Conservation (phyloP, 2,329 filamentous ascomycete genomes). For the Phyllosticta citribraziliensis region DNA sequence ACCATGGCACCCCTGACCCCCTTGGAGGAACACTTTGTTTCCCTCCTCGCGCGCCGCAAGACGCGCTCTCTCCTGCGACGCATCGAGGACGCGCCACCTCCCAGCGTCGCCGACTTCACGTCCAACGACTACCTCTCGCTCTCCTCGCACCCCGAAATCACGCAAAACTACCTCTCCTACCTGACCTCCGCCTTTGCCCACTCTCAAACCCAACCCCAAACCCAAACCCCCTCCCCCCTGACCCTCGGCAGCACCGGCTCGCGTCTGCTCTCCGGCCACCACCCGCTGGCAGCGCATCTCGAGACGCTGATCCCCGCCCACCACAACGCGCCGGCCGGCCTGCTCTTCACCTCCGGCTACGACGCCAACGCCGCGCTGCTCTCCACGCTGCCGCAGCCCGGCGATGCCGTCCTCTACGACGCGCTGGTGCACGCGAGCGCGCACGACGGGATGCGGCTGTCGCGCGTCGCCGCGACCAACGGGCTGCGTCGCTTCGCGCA, state of each 20-base stretch:
- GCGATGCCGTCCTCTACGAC: slow-evolving; percentile 55
- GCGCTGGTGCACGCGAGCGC: slow-evolving; percentile 69
- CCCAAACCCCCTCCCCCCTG: slow-evolving; percentile 7
- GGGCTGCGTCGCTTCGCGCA: slow-evolving; percentile 43
- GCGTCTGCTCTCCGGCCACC: slow-evolving; percentile 57
- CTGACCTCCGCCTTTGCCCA: slow-evolving; percentile 18
- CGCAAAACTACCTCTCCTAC: slow-evolving; percentile 39
- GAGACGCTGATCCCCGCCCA: slow-evolving; percentile 51
- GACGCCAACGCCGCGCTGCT: slow-evolving; percentile 42
- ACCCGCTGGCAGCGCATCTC: slow-evolving; percentile 46
- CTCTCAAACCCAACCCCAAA: slow-evolving; percentile 8
- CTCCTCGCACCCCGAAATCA: slow-evolving; percentile 38
- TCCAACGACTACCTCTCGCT: slow-evolving; percentile 59
- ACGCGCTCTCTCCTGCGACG: slow-evolving; percentile 23
- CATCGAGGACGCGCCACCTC: slow-evolving; percentile 19
- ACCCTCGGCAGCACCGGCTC: slow-evolving; percentile 50
- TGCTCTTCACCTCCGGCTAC: slow-evolving; percentile 51
- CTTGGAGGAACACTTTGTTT: slow-evolving; percentile 18
- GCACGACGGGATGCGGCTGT: slow-evolving; percentile 65
- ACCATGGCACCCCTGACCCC: slow-evolving; percentile 1
- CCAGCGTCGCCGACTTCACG: slow-evolving; percentile 46
- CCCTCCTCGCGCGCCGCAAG: slow-evolving; percentile 32
- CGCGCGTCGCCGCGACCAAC: slow-evolving; percentile 37
- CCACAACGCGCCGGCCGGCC: slow-evolving; percentile 46
- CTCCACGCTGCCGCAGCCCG: slow-evolving; percentile 36